Percentiles rank a stretch among this genome's conserved stretches.
Conservation (phyloP, 2,329 filamentous ascomycete species). For the Drechmeria coniospora region DNA sequence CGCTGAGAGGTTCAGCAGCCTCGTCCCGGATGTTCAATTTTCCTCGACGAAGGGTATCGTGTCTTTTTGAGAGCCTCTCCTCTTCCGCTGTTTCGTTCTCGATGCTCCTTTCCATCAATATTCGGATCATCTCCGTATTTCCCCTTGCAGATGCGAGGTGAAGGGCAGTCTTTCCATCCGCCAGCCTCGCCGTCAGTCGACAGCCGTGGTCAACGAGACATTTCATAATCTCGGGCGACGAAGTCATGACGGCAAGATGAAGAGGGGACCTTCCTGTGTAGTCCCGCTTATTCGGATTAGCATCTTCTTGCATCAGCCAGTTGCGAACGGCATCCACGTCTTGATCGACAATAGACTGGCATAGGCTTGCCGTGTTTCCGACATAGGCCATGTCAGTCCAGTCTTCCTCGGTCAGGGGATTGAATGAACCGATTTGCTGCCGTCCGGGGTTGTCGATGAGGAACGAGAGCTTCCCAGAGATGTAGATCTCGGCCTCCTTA, state of each 20-base stretch:
- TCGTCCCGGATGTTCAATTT: constrained; percentile 5
- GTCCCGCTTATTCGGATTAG: constrained; percentile 59
- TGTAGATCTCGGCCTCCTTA: constrained; percentile 59
- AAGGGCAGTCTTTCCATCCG: constrained; percentile 69
- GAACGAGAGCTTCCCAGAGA: constrained; percentile 59
- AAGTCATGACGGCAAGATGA: constrained; percentile 57
- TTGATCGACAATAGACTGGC: constrained; percentile 64
- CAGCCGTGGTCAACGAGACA: constrained; percentile 57
- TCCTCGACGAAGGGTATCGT: no score
- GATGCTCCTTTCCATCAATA: constrained; percentile 58
- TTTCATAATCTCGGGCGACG: constrained; percentile 54
- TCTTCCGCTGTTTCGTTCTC: constrained; percentile 56
- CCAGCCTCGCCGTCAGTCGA: constrained; percentile 56
- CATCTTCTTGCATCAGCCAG: constrained; percentile 52
- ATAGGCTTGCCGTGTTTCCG: constrained; percentile 61
- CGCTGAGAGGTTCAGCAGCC: constrained; percentile 3
- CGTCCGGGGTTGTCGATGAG: constrained; percentile 69
- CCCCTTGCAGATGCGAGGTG: constrained; percentile 66
- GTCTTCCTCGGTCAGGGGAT: constrained; percentile 66
- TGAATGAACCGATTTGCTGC: constrained; percentile 56
- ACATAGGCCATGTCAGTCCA: constrained; percentile 90
- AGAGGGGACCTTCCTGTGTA: constrained; percentile 67
- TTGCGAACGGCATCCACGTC: constrained; percentile 55
- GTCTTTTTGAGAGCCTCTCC: constrained; percentile 37
- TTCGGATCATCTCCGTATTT: constrained; percentile 50